Base-by-base conservation (phyloP, 192 early-diverging fungal genomes). In the Podila clonocystis region DNA sequence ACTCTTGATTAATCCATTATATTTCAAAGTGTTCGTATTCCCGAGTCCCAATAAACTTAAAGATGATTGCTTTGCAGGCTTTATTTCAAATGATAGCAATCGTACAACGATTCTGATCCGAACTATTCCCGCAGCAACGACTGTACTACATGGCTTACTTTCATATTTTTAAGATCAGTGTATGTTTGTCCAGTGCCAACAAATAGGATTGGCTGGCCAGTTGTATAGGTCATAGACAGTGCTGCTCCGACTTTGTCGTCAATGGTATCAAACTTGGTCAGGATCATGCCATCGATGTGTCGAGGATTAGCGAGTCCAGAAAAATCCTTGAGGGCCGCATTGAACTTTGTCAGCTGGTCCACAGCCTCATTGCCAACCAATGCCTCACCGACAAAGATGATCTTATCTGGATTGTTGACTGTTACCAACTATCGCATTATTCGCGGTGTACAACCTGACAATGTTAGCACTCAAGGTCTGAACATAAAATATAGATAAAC, bases 181-280 rank as follows among this genome's bases (percentile, higher is more conserved):
- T 97, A 98, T 3, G 97, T 98, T 84, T 98, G 97, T 9, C 97
- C 97, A 15, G 96, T 97, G 29, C 97, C 97, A 20, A 98, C 96
- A 90, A 98, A 98, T 58, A 96, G 82, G 36, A 98, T 97, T 9
- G 97, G 97, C 73, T 97, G 91, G 24, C 96, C 96, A 6, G 97
- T 98, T 26, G 92, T 95, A 74, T 95, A 97, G 8, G 97, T 95
- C 97, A 98, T 97, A 12, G 94, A 95, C 26, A 98, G 82, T 0
- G 97, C 97, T 29, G 97, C 96, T 24, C 97, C 97, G 38, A 98
- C 95, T 85, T 97, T 96, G 76, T 97, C 97, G 79, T 97, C 97
- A 66, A 97, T 95, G 1, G 96, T 97, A 83, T 98, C 97, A 85
- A 98, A 97, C 85, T 98, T 98, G 60, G 95, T 95, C 67, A 98